These are phyloP conservation scores for Ceraceosorus guamensis DNA, from an alignment of 1,284 basidiomycete genomes.

Conservation along the genomic window DNA sequence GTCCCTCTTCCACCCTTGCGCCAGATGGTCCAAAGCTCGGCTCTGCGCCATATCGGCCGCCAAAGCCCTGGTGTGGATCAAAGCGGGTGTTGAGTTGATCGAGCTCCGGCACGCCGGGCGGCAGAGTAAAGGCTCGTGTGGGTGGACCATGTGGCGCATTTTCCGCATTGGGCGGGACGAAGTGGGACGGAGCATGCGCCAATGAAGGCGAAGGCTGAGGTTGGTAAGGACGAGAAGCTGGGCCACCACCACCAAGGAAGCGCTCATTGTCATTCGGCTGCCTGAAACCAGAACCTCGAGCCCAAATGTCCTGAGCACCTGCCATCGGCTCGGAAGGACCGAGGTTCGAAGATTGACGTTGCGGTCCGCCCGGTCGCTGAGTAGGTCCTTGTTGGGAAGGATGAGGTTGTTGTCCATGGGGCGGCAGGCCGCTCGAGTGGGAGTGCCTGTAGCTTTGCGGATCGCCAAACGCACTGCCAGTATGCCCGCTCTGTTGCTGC, in stretches of 20 bases:
- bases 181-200: too few relatives aligned
- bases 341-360: too few relatives aligned
- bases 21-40: conserved; percentile 5
- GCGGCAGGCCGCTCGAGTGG: background rate
- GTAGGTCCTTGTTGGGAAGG: background rate
- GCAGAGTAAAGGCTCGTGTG: background rate
- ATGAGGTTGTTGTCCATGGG: background rate
- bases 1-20: conserved; percentile 7
- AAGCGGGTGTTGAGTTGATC: background rate
- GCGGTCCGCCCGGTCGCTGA: background rate
- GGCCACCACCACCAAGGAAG: too few relatives aligned
- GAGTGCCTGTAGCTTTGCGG: conserved; percentile 9
- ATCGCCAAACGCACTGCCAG: background rate
- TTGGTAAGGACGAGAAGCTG: too few relatives aligned
- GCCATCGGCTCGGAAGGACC: too few relatives aligned
- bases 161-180: too few relatives aligned
- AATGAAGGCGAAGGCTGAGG: too few relatives aligned
- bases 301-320: too few relatives aligned
- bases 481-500: background rate
- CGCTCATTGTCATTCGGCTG: too few relatives aligned
- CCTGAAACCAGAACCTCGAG: too few relatives aligned
- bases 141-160: too few relatives aligned
- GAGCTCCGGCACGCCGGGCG: background rate
- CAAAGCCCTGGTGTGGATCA: background rate
- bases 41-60: background rate